A percentile compares a stretch with the other conserved stretches of the same genome.
These are phyloP conservation scores for Prunus fruticosa DNA, from an alignment of 306 rosid species.

Conservation along the genomic window DNA sequence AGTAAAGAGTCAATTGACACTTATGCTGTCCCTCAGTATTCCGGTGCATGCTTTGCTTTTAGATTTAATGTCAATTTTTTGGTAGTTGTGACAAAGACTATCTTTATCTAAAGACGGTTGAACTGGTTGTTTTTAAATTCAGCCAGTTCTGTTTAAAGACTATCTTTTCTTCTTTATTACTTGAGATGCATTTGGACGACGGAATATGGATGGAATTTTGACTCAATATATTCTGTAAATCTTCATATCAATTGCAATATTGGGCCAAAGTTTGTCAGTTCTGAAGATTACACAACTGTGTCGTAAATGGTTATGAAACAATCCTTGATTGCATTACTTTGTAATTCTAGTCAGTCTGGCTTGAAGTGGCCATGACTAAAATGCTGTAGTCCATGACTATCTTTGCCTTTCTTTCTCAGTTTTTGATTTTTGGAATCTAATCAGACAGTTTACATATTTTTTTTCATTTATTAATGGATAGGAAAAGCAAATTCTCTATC, in stretches of 20 bases:
- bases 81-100: neutral
- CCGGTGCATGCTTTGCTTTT: neutral
- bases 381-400: neutral
- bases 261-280: neutral
- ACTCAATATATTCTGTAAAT: neutral
- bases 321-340: neutral
- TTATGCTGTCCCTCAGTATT: neutral
- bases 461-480: constrained; percentile 35
- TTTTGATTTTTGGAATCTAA: constrained; percentile 18
- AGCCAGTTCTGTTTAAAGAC: neutral
- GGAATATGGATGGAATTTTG: neutral
- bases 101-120: neutral
- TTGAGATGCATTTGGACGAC: neutral
- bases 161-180: neutral
- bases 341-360: neutral
- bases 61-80: constrained; percentile 10
- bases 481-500: constrained; percentile 62
- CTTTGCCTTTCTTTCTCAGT: neutral
- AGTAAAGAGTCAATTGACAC: constrained; percentile 22
- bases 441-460: constrained; percentile 23
- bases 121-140: neutral
- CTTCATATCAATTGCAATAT: neutral
- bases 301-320: neutral
- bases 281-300: neutral
- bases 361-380: neutral